These are phyloP conservation scores for Penicillium silybi DNA, from an alignment of 495 filamentous ascomycete species.

Conservation along the genomic window DNA sequence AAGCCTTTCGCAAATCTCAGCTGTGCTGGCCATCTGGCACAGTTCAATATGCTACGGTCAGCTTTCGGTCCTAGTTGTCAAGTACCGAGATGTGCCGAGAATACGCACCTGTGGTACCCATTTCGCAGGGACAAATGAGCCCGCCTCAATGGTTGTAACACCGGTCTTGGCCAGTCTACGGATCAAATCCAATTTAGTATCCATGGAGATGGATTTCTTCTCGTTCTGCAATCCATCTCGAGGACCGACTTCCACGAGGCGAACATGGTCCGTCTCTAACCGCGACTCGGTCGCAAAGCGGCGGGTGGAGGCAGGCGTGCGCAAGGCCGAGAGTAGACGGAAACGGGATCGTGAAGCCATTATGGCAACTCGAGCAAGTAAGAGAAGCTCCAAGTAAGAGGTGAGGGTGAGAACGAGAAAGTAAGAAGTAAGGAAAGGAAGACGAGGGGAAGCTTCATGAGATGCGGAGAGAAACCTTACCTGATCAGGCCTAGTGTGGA, in stretches of 20 bases:
- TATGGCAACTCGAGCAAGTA: slow-evolving; percentile 1
- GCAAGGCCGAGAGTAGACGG: slow-evolving; percentile 31
- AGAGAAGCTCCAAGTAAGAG: not conserved
- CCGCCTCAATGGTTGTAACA: slow-evolving; percentile 84
- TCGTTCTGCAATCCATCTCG: slow-evolving; percentile 97
- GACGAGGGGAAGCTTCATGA: slow-evolving; percentile 7
- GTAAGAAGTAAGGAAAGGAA: not conserved
- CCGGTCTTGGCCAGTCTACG: slow-evolving; percentile 78
- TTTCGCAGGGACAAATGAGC: slow-evolving; percentile 92
- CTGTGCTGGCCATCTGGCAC: slow-evolving; percentile 83
- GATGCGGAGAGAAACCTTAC: slow-evolving; percentile 26
- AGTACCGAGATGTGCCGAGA: slow-evolving; percentile 1
- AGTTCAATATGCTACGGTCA: not conserved
- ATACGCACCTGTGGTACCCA: slow-evolving; percentile 90
- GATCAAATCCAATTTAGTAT: slow-evolving; percentile 84
- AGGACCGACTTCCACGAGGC: slow-evolving; percentile 88
- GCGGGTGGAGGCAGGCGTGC: slow-evolving; percentile 24
- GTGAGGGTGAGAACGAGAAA: slow-evolving; percentile 1
- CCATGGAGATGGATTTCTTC: slow-evolving; percentile 72
- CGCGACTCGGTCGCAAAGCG: slow-evolving; percentile 44
- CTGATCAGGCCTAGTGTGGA: slow-evolving; percentile 14
- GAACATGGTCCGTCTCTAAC: slow-evolving; percentile 51
- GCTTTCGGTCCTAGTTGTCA: slow-evolving; percentile 5
- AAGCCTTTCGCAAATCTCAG: slow-evolving; percentile 73
- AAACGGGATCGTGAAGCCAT: slow-evolving; percentile 22